Percentiles rank a stretch among this genome's conserved stretches.
phyloP scores from a whole-genome alignment of 2,329 filamentous ascomycete genomes.

The Penicillium sp. region DNA sequence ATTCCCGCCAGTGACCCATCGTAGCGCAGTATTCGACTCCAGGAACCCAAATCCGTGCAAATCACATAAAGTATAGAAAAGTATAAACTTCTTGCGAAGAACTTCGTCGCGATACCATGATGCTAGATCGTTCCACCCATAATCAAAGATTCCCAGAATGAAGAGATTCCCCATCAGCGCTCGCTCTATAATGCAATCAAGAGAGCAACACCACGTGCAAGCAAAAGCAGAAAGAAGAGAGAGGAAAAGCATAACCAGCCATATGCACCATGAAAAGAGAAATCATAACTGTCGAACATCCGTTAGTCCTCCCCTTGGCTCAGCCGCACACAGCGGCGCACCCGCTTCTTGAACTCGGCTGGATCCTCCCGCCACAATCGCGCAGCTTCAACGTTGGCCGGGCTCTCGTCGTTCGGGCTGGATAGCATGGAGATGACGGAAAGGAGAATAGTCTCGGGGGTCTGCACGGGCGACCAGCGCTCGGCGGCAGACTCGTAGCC shows the following conservation, averaged over 20 bases:
- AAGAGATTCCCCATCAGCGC: conserved; percentile 5
- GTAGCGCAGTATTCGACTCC: conserved; percentile 9
- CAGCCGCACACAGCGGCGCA: conserved; percentile 76
- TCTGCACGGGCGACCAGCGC: conserved; percentile 93
- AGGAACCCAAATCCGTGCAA: conserved; percentile 3
- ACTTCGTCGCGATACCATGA: background rate
- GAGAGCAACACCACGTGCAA: conserved; percentile 16
- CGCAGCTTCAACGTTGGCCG: conserved; percentile 93
- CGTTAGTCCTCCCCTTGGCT: conserved; percentile 71
- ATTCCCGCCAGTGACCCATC: background rate
- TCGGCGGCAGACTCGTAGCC: conserved; percentile 90
- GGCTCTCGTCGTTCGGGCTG: conserved; percentile 91
- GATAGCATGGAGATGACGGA: conserved; percentile 91
- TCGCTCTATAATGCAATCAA: conserved; percentile 24
- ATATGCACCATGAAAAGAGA: conserved; percentile 13
- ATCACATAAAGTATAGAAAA: background rate
- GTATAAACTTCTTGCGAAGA: background rate
- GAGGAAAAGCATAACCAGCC: conserved; percentile 1
- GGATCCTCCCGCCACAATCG: conserved; percentile 80
- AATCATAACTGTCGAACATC: background rate
- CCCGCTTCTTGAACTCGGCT: conserved; percentile 75
- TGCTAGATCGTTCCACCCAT: background rate
- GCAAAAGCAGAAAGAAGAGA: background rate
- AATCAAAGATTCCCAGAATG: background rate
- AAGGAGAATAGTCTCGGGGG: conserved; percentile 88